Evolutionary conservation across 176 grass and related monocot genomes (phyloP), one percentile per base, ranked within the genome.

Genomic region (Lolium perenne): DNA sequence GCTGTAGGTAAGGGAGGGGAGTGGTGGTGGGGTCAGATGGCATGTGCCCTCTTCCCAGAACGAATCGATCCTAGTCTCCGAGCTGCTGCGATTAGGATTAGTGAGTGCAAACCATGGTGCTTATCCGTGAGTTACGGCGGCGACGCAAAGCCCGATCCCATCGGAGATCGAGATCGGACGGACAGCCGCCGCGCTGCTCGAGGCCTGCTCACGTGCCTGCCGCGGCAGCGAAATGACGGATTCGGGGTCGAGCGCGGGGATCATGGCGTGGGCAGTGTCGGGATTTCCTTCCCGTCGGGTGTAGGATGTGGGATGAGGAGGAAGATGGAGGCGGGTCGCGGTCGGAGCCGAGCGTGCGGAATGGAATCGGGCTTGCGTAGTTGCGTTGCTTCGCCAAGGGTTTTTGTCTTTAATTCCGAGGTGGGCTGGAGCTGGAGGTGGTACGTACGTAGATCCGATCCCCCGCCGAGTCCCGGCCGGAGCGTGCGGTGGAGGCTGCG

Each of bases 21-120:
- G 88, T 73, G 78, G 79, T 86, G 88, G 90, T 89, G 95, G 92
- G 86, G 89, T 58, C 82, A 91, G 89, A 94, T 96, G 89, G 85
- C 91, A 93, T 93, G 94, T 93, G 94, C 91, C 79, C 91, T 14
- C 32, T 2, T 86, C 79, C 92, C 20, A 65, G 78, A 86, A 70
- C 67, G 38, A 70, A 70, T 70, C 67, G 71, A 81, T 89, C 67
- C 71, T 15, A 50, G 65, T n/a, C n/a, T n/a, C n/a, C n/a, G n/a
- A n/a, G n/a, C 32, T 35, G 32, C 32, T 56, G 38, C 0, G 79
- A 23, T 90, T 86, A 86, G n/a, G n/a, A n/a, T n/a, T n/a, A n/a
- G n/a, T n/a, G n/a, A 21, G 22, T 7, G 79, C 63, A 35, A 90
- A 32, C 10, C 80, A 25, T 74, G 49, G 48, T 8, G 72, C 73